Evolutionary conservation across 257 asterid species (phyloP).

Genomic region (Solanum chiquidenum): DNA sequence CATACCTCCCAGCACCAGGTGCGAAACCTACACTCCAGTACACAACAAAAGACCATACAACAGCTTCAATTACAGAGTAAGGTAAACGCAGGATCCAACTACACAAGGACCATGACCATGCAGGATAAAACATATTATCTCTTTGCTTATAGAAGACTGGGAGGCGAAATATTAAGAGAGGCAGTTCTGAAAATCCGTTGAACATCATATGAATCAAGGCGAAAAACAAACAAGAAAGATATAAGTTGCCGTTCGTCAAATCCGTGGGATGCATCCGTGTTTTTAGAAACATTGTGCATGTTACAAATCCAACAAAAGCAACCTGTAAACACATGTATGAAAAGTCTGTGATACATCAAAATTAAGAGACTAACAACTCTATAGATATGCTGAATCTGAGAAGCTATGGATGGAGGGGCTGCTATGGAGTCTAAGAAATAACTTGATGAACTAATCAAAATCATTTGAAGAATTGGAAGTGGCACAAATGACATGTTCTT

Average conservation of each 20-base stretch:
- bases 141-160: slow-evolving; percentile 92
- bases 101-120: slow-evolving; percentile 79
- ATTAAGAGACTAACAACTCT: background rate
- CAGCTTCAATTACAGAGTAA: slow-evolving; percentile 70
- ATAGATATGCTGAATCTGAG: background rate
- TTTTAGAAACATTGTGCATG: slow-evolving; percentile 73
- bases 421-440: background rate
- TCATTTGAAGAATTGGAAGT: background rate
- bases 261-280: slow-evolving; percentile 66
- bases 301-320: slow-evolving; percentile 67
- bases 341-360: background rate
- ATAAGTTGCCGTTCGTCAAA: slow-evolving; percentile 47
- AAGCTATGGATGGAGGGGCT: background rate
- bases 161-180: slow-evolving; percentile 72
- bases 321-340: slow-evolving; percentile 39
- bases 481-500: background rate
- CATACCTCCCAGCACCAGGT: slow-evolving; percentile 66
- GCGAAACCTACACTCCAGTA: slow-evolving; percentile 77
- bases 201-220: slow-evolving; percentile 87
- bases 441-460: background rate
- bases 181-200: slow-evolving; percentile 85
- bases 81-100: slow-evolving; percentile 73
- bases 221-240: slow-evolving; percentile 63
- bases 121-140: slow-evolving; percentile 83
- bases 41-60: slow-evolving; percentile 68